Evolutionary conservation across 257 asterid species (phyloP).

Genomic region (Nicotiana tabacum): DNA sequence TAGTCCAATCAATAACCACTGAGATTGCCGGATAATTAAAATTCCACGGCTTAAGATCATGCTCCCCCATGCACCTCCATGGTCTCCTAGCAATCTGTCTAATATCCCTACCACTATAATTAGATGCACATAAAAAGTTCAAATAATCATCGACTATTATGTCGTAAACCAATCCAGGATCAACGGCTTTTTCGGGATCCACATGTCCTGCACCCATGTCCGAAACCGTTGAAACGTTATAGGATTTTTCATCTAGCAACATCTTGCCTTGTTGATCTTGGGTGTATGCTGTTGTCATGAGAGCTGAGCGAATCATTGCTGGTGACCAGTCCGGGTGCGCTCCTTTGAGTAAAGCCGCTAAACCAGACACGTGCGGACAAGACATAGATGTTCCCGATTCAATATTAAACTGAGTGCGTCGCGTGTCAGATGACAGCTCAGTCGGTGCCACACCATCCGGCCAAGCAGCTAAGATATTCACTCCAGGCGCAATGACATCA

Average conservation of each 20-base stretch:
- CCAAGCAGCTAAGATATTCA: constrained; percentile 89
- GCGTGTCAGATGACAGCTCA: constrained; percentile 44
- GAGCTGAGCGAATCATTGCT: constrained; percentile 83
- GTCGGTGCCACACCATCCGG: constrained; percentile 59
- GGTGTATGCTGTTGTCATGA: constrained; percentile 79
- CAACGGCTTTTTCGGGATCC: constrained; percentile 59
- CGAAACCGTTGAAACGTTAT: constrained; percentile 42
- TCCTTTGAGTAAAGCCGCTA: constrained; percentile 74
- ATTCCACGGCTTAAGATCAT: constrained; percentile 51
- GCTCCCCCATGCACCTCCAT: constrained; percentile 28
- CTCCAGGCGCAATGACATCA: constrained; percentile 86
- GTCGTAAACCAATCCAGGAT: constrained; percentile 82
- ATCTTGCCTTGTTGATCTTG: constrained; percentile 40
- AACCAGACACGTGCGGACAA: constrained; percentile 85
- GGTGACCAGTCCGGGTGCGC: constrained; percentile 95
- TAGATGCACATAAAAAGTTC: constrained; percentile 63
- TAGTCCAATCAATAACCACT: constrained; percentile 35
- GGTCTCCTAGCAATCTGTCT: constrained; percentile 34
- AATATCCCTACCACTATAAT: constrained; percentile 35
- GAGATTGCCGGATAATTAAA: constrained; percentile 72
- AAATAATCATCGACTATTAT: constrained; percentile 40
- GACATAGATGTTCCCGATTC: constrained; percentile 92
- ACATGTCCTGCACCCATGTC: constrained; percentile 85
- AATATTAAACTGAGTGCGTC: constrained; percentile 61
- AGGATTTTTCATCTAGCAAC: constrained; percentile 53